Evolutionary conservation across 2,329 filamentous ascomycete genomes (phyloP).

Genomic region (Metarhizium brunneum): DNA sequence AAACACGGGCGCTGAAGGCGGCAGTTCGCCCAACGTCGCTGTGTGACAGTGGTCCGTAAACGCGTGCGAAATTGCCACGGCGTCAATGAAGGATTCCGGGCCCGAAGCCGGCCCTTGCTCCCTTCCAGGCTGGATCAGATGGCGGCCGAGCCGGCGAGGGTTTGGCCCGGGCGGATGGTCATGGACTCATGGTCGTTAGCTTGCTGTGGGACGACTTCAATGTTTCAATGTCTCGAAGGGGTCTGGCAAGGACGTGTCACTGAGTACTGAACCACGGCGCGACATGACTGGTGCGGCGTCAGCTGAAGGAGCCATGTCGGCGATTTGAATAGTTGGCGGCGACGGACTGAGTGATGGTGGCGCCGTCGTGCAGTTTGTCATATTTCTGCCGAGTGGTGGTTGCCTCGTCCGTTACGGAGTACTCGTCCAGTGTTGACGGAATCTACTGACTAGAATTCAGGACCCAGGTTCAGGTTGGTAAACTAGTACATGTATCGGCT

Average conservation of each 20-base stretch:
- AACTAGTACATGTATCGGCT: too few relatives aligned
- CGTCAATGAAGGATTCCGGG: constrained; percentile 38
- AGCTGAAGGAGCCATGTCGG: constrained; percentile 55
- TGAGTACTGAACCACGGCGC: constrained; percentile 57
- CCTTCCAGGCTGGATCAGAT: too few relatives aligned
- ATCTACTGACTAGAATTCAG: too few relatives aligned
- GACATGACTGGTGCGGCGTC: constrained; percentile 48
- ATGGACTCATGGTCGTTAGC: not conserved
- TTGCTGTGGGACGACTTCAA: not conserved
- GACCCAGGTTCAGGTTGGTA: too few relatives aligned
- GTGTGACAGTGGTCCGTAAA: constrained; percentile 56
- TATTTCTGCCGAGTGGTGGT: not conserved
- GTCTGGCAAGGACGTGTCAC: constrained; percentile 43
- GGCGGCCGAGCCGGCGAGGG: too few relatives aligned
- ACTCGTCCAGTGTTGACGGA: too few relatives aligned
- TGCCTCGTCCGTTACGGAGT: too few relatives aligned
- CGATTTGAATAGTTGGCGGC: constrained; percentile 7
- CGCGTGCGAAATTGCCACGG: constrained; percentile 39
- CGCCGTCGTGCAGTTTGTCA: not conserved
- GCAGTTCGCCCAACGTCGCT: constrained; percentile 47
- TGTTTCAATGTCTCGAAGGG: constrained; percentile 39
- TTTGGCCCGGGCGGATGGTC: too few relatives aligned
- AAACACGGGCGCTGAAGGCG: constrained; percentile 45
- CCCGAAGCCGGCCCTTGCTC: not conserved
- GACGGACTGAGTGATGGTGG: not conserved